A percentile compares a stretch with the other conserved stretches of the same genome.
Evolutionary conservation across 768 basidiomycete species (phyloP).

Genomic region (Cystofilobasidium capitatum): DNA sequence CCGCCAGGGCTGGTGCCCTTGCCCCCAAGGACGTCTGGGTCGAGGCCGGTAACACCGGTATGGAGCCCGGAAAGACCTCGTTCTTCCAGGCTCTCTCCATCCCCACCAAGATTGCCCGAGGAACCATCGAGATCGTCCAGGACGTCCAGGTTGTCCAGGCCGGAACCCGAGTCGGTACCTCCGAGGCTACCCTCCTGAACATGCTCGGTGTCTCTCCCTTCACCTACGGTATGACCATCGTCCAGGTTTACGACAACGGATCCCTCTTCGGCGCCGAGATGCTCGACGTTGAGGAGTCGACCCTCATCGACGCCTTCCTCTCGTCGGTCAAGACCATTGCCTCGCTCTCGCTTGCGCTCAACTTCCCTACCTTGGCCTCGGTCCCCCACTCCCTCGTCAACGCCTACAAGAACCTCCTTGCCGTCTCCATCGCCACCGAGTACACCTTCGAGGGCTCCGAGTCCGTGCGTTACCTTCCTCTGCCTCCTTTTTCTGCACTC

Average conservation of each 20-base stretch:
- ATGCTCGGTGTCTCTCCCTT: slow-evolving; percentile 89
- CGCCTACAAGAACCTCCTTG: slow-evolving; percentile 96
- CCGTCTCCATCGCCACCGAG: slow-evolving; percentile 78
- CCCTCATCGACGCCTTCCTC: slow-evolving; percentile 84
- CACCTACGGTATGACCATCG: slow-evolving; percentile 98
- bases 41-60: slow-evolving; percentile 95
- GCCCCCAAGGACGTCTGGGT: slow-evolving; percentile 87
- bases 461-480: slow-evolving; percentile 53
- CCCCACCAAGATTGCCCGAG: slow-evolving; percentile 99
- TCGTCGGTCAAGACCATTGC: slow-evolving; percentile 91
- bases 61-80: slow-evolving; percentile 99
- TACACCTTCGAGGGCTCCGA: slow-evolving; percentile 89
- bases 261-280: slow-evolving; percentile 82
- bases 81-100: slow-evolving; percentile 99
- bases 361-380: slow-evolving; percentile 92
- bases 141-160: slow-evolving; percentile 91
- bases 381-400: slow-evolving; percentile 93
- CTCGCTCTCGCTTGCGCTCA: slow-evolving; percentile 85
- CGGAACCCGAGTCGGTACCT: slow-evolving; percentile 86
- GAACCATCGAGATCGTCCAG: slow-evolving; percentile 98
- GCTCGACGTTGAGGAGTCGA: slow-evolving; percentile 84
- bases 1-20: slow-evolving; percentile 93
- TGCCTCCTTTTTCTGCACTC: slow-evolving; percentile 29
- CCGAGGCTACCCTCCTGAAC: slow-evolving; percentile 97
- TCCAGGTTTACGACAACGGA: slow-evolving; percentile 91